phyloP scores from a whole-genome alignment of 106 monocot species.

The Posidonia australis region DNA sequence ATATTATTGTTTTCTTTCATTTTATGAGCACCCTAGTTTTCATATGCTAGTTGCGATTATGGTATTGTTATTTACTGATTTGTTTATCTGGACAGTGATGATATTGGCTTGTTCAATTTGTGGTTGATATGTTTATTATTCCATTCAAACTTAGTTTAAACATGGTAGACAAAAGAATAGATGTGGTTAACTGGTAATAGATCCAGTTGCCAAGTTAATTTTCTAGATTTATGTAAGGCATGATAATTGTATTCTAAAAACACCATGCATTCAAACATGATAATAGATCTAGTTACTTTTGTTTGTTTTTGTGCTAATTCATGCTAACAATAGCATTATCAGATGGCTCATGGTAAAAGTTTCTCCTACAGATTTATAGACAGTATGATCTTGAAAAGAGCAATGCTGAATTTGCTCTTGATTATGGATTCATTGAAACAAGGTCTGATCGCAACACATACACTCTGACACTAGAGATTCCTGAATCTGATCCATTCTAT shows the following conservation, averaged over 20 bases:
- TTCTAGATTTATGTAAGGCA: not conserved
- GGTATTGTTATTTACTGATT: no score
- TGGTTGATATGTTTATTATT: no score
- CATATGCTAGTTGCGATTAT: not conserved
- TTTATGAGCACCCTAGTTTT: not conserved
- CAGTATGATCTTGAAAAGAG: slow-evolving; percentile 84
- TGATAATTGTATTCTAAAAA: not conserved
- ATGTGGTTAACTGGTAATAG: no score
- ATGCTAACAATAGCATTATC: not conserved
- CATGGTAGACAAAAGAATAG: no score
- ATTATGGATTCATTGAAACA: slow-evolving; percentile 78
- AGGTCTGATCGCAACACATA: slow-evolving; percentile 45
- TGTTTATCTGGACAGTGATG: no score
- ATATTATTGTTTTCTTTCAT: not conserved
- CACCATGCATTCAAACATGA: no score
- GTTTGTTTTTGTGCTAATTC: no score
- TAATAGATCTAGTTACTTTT: no score
- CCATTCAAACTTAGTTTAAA: no score
- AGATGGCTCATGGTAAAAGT: not conserved
- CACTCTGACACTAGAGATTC: slow-evolving; percentile 75
- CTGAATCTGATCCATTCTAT: slow-evolving; percentile 84
- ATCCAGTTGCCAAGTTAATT: no score
- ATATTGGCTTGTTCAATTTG: no score
- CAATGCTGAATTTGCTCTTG: slow-evolving; percentile 84
- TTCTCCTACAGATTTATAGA: slow-evolving; percentile 52